Conservation (phyloP, 108 stramenopile genomes). For the Cyclostephanos invisitatus region DNA sequence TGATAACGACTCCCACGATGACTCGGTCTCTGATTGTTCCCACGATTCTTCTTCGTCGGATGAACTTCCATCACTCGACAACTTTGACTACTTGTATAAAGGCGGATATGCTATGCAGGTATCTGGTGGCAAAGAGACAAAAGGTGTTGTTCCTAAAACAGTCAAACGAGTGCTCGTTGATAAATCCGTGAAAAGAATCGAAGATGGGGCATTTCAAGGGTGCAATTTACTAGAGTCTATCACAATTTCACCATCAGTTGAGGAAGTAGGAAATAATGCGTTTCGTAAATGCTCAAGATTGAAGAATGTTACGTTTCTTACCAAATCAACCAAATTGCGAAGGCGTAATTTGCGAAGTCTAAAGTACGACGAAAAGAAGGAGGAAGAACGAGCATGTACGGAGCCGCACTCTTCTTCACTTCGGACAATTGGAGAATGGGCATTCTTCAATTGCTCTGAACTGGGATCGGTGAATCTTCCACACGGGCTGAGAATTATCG, state of each 20-base stretch:
- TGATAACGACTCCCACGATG: constrained; percentile 4
- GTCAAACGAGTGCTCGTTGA: constrained; percentile 31
- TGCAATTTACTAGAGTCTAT: constrained; percentile 45
- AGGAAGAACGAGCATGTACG: constrained; percentile 2
- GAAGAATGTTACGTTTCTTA: constrained; percentile 29
- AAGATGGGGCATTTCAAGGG: constrained; percentile 48
- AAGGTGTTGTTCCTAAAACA: constrained; percentile 33
- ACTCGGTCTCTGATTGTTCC: constrained; percentile 14
- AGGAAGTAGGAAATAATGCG: constrained; percentile 42
- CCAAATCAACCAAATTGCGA: not conserved
- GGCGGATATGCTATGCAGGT: constrained; percentile 37
- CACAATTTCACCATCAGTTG: constrained; percentile 42
- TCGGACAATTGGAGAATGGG: constrained; percentile 35
- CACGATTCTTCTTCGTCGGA: not conserved
- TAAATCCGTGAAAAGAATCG: constrained; percentile 35
- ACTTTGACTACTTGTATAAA: constrained; percentile 38
- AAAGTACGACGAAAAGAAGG: constrained; percentile 16
- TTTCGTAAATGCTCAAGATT: constrained; percentile 44
- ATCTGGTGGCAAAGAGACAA: constrained; percentile 26
- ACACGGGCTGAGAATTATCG: constrained; percentile 30
- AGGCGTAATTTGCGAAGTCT: not conserved
- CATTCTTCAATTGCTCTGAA: constrained; percentile 49
- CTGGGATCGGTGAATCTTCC: constrained; percentile 32
- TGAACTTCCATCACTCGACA: constrained; percentile 6
- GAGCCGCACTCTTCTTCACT: constrained; percentile 12